Base-by-base conservation (phyloP, 108 stramenopile species). In the Schizochytrium sp. region DNA sequence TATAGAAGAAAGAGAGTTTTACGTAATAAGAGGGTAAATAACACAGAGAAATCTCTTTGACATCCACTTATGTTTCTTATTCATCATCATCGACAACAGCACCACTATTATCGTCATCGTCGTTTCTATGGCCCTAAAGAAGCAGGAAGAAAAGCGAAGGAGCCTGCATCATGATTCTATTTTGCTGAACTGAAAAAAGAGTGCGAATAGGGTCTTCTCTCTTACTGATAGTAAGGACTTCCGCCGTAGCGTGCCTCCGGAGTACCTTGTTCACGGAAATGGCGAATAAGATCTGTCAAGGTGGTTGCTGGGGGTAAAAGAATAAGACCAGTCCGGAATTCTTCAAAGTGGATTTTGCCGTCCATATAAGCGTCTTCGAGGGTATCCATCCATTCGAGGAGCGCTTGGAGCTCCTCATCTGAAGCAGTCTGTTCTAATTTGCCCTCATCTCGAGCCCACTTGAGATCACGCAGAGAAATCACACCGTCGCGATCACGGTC, bases 361-460 rank as follows among this genome's bases (percentile, higher is more conserved):
- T 83, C 76, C 76, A 55, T n/a, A 53, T 83, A 83, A 55, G 76
- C 76, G 76, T 83, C 53, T 2, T 83, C 53, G 50, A 83, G 53
- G 45, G 76, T 83, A 40, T 83, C 76, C 76, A 83, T 83, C 76
- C 76, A 83, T 40, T 83, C 76, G 10, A 83, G 76, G 50, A 83
- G 28, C n/a, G 76, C 76, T 42, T 55, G 76, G 15, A 83, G 76
- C 76, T 83, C 76, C 10, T 83, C 76, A 53, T 83, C 76, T 5
- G 76, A 83, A 40, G 76, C 53, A 12, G 50, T 55, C 10, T 83
- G 76, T 1, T 83, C 76, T 13, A 83, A 40, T n/a, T 49, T 55
- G 53, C 76, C 76, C 13, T 83, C 15, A 40, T 83, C 76, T 10
- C 76, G 76, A 38, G 76, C 76, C 47, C 53, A 55, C 53, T 83